phyloP scores from a whole-genome alignment of 106 monocot genomes.

The Acanthochlamys bracteata region DNA sequence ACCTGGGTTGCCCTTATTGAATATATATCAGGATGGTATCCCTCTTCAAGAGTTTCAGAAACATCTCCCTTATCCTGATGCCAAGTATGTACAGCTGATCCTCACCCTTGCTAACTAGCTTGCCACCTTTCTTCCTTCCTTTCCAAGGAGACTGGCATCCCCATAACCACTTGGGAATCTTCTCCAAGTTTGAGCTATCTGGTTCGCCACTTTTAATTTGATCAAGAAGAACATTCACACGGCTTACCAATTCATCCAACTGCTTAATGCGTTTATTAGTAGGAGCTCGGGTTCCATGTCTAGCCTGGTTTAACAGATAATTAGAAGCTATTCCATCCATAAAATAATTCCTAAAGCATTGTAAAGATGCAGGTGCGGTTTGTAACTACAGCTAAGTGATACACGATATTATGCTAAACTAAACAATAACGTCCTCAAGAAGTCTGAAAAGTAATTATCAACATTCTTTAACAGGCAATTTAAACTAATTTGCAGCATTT shows the following conservation, averaged over 20 bases:
- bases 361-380: not conserved
- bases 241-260: conserved; percentile 57
- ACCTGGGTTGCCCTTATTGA: conserved; percentile 91
- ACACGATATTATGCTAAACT: not conserved
- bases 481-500: too few species aligned
- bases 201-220: conserved; percentile 21
- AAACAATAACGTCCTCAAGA: not conserved
- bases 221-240: conserved; percentile 45
- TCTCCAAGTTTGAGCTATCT: conserved; percentile 13
- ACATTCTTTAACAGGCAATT: not conserved
- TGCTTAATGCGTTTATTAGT: conserved; percentile 97
- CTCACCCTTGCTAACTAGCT: conserved; percentile 72
- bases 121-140: conserved; percentile 75
- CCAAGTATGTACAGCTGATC: conserved; percentile 70
- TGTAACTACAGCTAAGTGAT: not conserved
- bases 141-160: conserved; percentile 96
- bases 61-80: conserved; percentile 59
- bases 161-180: conserved; percentile 65
- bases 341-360: not conserved
- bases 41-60: conserved; percentile 60
- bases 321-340: not conserved
- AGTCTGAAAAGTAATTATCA: not conserved
- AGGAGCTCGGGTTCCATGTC: conserved; percentile 91
- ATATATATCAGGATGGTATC: conserved; percentile 79
- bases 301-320: conserved; percentile 37